Conservation (phyloP, 2,329 filamentous ascomycete genomes). For the Aspergillus quadricinctus region DNA sequence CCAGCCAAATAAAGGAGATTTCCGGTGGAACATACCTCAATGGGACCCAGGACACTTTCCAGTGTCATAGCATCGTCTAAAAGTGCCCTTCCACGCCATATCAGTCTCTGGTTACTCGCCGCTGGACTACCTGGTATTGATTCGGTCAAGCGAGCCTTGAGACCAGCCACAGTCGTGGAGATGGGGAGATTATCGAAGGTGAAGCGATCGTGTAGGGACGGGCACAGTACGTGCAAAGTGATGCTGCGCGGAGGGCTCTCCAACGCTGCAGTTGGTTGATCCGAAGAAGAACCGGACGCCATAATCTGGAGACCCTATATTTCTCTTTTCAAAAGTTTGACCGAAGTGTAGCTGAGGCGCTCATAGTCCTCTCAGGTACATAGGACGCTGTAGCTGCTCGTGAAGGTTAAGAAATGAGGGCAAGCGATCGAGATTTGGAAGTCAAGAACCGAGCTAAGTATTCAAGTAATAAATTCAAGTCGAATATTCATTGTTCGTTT, state of each 20-base stretch:
- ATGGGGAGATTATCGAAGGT: constrained; percentile 35
- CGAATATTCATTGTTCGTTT: neutral
- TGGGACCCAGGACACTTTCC: constrained; percentile 46
- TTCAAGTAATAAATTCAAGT: neutral
- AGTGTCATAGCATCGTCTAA: constrained; percentile 47
- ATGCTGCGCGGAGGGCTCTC: constrained; percentile 14
- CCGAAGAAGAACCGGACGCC: constrained; percentile 4
- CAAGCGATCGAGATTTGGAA: neutral
- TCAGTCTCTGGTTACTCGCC: constrained; percentile 51
- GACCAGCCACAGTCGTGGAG: constrained; percentile 45
- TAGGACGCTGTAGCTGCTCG: neutral
- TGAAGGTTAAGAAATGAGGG: neutral
- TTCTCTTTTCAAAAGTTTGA: neutral
- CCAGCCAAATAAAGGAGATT: neutral
- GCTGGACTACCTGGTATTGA: constrained; percentile 45
- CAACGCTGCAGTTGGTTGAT: neutral
- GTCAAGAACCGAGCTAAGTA: neutral
- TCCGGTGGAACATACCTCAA: constrained; percentile 40
- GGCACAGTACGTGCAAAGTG: constrained; percentile 38
- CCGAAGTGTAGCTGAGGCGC: neutral
- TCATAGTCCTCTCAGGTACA: neutral
- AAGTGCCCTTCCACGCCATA: constrained; percentile 54
- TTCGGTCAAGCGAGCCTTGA: constrained; percentile 51
- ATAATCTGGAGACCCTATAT: constrained; percentile 1
- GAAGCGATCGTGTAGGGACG: constrained; percentile 35